These are phyloP conservation scores for Nicotiana sylvestris DNA, from an alignment of 257 asterid genomes.

Conservation along the genomic window DNA sequence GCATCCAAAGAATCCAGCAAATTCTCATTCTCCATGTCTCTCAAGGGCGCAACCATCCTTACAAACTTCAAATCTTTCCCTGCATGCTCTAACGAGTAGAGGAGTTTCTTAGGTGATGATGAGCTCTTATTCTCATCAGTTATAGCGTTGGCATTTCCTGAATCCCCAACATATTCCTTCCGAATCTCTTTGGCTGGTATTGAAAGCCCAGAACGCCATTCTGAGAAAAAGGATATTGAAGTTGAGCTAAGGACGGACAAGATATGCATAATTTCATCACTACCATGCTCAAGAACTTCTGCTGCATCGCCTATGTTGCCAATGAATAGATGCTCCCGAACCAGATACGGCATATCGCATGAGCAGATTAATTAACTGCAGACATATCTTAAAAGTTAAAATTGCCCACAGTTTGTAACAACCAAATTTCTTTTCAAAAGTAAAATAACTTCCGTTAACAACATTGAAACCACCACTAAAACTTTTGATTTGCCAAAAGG, in stretches of 20 bases:
- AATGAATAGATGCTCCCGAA: constrained; percentile 71
- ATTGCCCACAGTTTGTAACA: background rate
- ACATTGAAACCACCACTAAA: background rate
- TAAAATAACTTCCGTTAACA: background rate
- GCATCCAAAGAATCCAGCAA: constrained; percentile 83
- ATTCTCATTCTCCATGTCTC: constrained; percentile 88
- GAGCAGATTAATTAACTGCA: constrained; percentile 10
- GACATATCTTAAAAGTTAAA: background rate
- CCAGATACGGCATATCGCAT: constrained; percentile 76
- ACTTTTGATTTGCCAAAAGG: background rate
- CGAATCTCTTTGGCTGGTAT: constrained; percentile 73
- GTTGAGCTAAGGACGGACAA: constrained; percentile 80
- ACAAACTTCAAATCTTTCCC: constrained; percentile 83
- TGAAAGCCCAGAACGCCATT: constrained; percentile 70
- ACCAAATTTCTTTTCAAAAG: background rate
- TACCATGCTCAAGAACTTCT: constrained; percentile 79
- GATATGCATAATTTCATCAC: constrained; percentile 67
- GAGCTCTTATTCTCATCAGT: constrained; percentile 49
- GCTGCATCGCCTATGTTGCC: constrained; percentile 92
- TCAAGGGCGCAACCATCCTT: constrained; percentile 88
- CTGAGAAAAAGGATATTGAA: constrained; percentile 84
- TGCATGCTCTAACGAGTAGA: constrained; percentile 77
- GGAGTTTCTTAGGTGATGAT: constrained; percentile 63
- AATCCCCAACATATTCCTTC: constrained; percentile 67
- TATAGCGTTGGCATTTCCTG: constrained; percentile 38